phyloP scores from a whole-genome alignment of 768 basidiomycete species.

The Lactarius hengduanensis region DNA sequence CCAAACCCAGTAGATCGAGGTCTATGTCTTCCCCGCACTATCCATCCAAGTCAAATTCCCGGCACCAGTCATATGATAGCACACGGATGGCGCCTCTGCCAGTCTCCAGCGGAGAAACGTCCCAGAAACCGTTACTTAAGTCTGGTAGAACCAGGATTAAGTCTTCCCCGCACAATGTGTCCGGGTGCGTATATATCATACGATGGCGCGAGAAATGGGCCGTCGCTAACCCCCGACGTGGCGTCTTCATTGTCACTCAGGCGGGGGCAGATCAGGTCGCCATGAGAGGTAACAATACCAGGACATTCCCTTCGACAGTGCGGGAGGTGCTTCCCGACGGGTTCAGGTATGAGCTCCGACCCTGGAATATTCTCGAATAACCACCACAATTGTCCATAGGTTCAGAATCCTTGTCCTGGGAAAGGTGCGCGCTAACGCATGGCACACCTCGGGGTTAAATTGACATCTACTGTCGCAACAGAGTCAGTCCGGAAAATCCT shows the following conservation, averaged over 20 bases:
- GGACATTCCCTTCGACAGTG: neutral
- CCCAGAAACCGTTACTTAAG: neutral
- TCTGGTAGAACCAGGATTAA: neutral
- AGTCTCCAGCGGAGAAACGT: neutral
- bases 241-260: too few species aligned
- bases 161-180: neutral
- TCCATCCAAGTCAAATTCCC: too few species aligned
- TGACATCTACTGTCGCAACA: neutral
- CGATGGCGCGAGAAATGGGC: too few species aligned
- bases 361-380: too few species aligned
- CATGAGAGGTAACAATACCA: too few species aligned
- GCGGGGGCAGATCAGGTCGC: neutral
- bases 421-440: too few species aligned
- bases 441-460: too few species aligned
- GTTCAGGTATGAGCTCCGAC: neutral
- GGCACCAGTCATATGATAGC: too few species aligned
- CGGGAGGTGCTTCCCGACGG: neutral
- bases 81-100: too few species aligned
- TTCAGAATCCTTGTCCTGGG: neutral
- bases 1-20: too few species aligned
- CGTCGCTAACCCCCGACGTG: too few species aligned
- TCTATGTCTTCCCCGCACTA: too few species aligned
- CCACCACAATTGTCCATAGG: neutral
- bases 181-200: neutral
- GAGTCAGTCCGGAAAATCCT: constrained; percentile 17